Conservation (phyloP, 257 asterid genomes). For the Gentiana straminea region DNA sequence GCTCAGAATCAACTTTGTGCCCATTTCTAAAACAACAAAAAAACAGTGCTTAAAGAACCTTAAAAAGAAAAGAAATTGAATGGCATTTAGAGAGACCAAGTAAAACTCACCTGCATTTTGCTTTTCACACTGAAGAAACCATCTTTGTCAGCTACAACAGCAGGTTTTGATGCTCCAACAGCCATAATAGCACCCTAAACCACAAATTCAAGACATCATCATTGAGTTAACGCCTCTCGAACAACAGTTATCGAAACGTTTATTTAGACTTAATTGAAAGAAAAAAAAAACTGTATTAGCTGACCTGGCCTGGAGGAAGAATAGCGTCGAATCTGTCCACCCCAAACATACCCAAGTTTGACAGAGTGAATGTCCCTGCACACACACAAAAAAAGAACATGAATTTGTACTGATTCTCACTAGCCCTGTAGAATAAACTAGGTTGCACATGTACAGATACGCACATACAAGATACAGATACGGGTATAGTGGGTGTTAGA, state of each 20-base stretch:
- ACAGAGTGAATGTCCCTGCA: constrained; percentile 76
- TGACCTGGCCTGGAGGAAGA: constrained; percentile 92
- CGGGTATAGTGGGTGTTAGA: too few species aligned
- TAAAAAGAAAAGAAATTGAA: neutral
- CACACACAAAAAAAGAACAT: neutral
- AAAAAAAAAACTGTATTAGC: constrained; percentile 5
- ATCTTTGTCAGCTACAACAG: constrained; percentile 49
- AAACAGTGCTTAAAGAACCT: too few species aligned
- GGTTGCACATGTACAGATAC: too few species aligned
- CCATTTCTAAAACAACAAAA: too few species aligned
- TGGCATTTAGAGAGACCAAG: neutral
- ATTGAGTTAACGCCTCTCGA: neutral
- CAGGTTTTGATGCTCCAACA: constrained; percentile 87
- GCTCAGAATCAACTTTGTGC: too few species aligned
- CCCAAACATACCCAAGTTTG: constrained; percentile 95
- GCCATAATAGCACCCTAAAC: constrained; percentile 94
- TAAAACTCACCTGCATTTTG: constrained; percentile 67
- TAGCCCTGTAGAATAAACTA: neutral
- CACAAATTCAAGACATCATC: constrained; percentile 3
- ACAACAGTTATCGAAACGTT: neutral
- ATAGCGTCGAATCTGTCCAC: constrained; percentile 93
- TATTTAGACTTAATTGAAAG: neutral
- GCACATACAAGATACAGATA: too few species aligned
- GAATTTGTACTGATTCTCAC: neutral
- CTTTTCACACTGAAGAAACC: constrained; percentile 68